phyloP scores from a whole-genome alignment of 2,329 filamentous ascomycete species.

The Emericellopsis atlantica region DNA sequence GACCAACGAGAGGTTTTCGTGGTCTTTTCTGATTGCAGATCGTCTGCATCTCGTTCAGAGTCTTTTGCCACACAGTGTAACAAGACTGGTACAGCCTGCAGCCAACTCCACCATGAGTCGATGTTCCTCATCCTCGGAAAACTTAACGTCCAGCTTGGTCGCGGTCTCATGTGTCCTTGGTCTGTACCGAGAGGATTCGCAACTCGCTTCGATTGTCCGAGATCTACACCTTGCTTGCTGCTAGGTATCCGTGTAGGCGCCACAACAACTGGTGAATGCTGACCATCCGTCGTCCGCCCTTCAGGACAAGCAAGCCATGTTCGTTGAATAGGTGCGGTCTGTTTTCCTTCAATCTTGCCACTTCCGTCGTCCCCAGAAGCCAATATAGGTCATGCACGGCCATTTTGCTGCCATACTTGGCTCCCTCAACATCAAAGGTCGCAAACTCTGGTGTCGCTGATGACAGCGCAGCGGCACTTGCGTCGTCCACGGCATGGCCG shows the following conservation, averaged over 20 bases:
- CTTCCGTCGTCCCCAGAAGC: conserved; percentile 35
- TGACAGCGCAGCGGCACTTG: background rate
- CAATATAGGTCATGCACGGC: conserved; percentile 38
- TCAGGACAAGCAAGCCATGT: conserved; percentile 27
- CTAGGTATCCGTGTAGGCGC: conserved; percentile 44
- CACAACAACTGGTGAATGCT: conserved; percentile 38
- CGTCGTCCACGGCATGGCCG: conserved; percentile 11
- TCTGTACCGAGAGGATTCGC: no score
- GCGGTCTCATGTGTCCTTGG: no score
- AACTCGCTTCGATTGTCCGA: no score
- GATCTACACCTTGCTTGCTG: no score
- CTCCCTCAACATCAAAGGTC: conserved; percentile 26
- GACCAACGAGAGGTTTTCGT: no score
- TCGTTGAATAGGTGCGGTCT: conserved; percentile 1
- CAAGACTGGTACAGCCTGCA: no score
- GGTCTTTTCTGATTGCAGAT: no score
- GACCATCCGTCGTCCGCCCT: conserved; percentile 22
- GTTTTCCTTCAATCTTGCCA: conserved; percentile 21
- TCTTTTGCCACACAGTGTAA: no score
- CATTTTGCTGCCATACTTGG: conserved; percentile 21
- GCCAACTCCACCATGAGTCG: no score
- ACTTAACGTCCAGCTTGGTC: no score
- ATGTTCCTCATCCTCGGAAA: no score
- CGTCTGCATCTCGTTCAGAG: no score
- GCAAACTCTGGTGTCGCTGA: conserved; percentile 19